These are phyloP conservation scores for Solanum paucissectum DNA, from an alignment of 257 asterid genomes.

Conservation along the genomic window DNA sequence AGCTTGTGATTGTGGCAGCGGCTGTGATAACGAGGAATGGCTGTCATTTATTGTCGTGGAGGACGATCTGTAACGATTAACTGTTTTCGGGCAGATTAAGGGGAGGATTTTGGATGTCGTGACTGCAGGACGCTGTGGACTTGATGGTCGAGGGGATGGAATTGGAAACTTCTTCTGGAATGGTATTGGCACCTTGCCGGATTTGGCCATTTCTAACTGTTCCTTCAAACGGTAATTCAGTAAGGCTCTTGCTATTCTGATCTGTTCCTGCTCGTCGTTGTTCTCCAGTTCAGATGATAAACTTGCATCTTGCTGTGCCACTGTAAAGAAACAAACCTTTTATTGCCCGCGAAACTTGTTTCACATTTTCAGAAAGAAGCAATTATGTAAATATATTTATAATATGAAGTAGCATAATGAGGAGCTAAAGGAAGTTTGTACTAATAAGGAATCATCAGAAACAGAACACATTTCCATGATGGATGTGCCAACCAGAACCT, in stretches of 20 bases:
- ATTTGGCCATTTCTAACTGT: conserved; percentile 13
- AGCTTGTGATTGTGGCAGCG: conserved; percentile 9
- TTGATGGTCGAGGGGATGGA: conserved; percentile 45
- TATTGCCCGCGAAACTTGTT: neutral
- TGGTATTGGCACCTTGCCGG: conserved; percentile 17
- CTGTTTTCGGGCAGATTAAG: conserved; percentile 27
- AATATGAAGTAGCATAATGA: neutral
- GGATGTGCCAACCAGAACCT: neutral
- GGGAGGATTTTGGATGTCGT: conserved; percentile 72
- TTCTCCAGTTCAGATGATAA: conserved; percentile 41
- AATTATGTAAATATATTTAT: neutral
- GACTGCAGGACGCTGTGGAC: conserved; percentile 40
- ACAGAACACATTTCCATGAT: neutral
- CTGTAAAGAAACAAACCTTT: conserved; percentile 17
- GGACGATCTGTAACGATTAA: conserved; percentile 21
- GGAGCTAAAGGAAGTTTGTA: neutral
- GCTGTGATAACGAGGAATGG: conserved; percentile 14
- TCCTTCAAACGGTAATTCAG: conserved; percentile 42
- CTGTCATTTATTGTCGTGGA: conserved; percentile 12
- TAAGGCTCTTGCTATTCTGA: conserved; percentile 61
- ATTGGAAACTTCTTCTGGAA: conserved; percentile 27
- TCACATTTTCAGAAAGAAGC: neutral
- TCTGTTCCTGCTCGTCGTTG: conserved; percentile 71
- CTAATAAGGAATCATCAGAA: neutral
- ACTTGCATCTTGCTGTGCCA: conserved; percentile 54